Conservation (phyloP, 257 asterid genomes). For the Nicotiana tabacum region DNA sequence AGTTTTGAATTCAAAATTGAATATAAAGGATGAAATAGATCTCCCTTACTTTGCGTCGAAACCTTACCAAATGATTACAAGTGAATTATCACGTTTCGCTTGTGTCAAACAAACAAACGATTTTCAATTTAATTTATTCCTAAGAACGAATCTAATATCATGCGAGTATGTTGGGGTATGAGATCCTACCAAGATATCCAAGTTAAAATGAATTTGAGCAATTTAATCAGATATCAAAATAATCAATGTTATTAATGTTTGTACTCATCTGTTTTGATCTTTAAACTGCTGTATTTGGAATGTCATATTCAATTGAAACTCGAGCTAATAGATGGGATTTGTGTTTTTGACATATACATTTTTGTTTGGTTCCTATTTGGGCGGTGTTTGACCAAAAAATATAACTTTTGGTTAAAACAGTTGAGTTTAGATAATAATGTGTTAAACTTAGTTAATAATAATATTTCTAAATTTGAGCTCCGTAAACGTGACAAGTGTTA, state of each 20-base stretch:
- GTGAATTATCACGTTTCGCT: background rate
- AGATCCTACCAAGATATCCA: background rate
- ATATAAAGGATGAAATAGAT: background rate
- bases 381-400: no score
- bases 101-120: background rate
- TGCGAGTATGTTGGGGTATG: background rate
- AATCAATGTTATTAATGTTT: background rate
- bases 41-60: background rate
- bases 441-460: no score
- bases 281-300: background rate
- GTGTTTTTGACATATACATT: background rate
- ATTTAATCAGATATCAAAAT: background rate
- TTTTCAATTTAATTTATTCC: background rate
- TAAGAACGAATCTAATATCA: background rate
- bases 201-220: background rate
- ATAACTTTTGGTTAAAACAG: no score
- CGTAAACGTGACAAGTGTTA: no score
- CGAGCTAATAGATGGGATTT: background rate
- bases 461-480: no score
- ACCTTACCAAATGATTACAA: background rate
- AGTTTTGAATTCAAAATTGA: no score
- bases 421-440: no score
- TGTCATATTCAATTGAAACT: background rate
- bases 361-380: background rate
- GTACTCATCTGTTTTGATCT: background rate